Percentiles rank a stretch among this genome's conserved stretches.
These are phyloP conservation scores for Pseudonitzschia multiseries DNA, from an alignment of 108 stramenopile genomes.

Conservation along the genomic window DNA sequence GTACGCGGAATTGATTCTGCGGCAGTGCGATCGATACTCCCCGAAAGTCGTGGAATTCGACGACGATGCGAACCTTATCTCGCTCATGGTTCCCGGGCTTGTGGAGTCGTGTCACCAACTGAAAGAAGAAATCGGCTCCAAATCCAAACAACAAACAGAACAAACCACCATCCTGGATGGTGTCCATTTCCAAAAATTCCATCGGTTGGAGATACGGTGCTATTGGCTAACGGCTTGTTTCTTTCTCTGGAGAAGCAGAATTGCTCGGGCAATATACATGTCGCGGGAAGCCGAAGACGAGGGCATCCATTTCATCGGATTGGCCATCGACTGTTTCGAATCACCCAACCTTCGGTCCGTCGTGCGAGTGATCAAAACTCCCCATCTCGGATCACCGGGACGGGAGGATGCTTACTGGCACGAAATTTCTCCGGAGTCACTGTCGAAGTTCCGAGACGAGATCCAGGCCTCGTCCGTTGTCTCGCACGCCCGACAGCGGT, in stretches of 20 bases:
- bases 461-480: slow-evolving; percentile 78
- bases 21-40: slow-evolving; percentile 54
- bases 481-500: slow-evolving; percentile 54
- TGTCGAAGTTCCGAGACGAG: slow-evolving; percentile 57
- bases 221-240: slow-evolving; percentile 70
- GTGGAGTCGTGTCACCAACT: slow-evolving; percentile 32
- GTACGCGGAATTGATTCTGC: slow-evolving; percentile 65
- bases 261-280: slow-evolving; percentile 39
- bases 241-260: slow-evolving; percentile 66
- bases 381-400: slow-evolving; percentile 64
- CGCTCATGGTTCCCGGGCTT: slow-evolving; percentile 54
- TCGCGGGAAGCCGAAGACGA: slow-evolving; percentile 57
- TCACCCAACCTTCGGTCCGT: slow-evolving; percentile 1
- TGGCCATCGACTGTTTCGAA: slow-evolving; percentile 39
- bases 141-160: slow-evolving; percentile 1
- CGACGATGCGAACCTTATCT: slow-evolving; percentile 52
- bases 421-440: slow-evolving; percentile 46
- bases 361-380: slow-evolving; percentile 46
- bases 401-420: slow-evolving; percentile 67
- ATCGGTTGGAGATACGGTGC: slow-evolving; percentile 47
- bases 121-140: slow-evolving; percentile 23
- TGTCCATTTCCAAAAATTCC: neutral
- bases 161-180: neutral
- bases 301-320: slow-evolving; percentile 54
- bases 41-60: slow-evolving; percentile 35